These are phyloP conservation scores for Striga hermonthica DNA, from an alignment of 305 asterid genomes.

Conservation along the genomic window DNA sequence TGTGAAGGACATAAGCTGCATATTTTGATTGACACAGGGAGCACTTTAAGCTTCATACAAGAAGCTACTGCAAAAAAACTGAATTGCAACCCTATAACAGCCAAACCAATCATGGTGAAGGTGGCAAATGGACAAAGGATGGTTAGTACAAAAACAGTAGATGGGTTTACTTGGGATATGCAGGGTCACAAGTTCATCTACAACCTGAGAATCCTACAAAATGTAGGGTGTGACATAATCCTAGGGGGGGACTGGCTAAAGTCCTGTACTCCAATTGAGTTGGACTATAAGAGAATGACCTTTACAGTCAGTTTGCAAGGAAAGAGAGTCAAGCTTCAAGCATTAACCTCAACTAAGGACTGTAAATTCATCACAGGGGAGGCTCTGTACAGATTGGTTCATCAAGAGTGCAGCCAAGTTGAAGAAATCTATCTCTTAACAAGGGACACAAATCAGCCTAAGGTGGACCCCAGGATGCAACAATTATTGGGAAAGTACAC, in stretches of 20 bases:
- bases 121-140: background rate
- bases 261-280: background rate
- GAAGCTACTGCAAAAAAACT: background rate
- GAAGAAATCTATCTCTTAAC: background rate
- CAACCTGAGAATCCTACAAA: background rate
- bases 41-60: background rate
- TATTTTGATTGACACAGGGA: background rate
- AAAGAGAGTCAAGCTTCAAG: background rate
- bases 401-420: background rate
- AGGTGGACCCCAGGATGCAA: background rate
- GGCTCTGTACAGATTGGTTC: background rate
- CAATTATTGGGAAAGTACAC: background rate
- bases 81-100: background rate
- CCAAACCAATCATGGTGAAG: background rate
- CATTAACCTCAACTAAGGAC: background rate
- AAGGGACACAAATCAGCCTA: no score
- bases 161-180: background rate
- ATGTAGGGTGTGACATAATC: background rate
- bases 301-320: background rate
- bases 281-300: background rate
- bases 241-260: background rate
- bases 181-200: background rate
- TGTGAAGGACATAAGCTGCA: background rate
- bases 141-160: background rate
- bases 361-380: background rate